Conservation (phyloP, 169 alveolate species). For the Plasmodium berghei region DNA sequence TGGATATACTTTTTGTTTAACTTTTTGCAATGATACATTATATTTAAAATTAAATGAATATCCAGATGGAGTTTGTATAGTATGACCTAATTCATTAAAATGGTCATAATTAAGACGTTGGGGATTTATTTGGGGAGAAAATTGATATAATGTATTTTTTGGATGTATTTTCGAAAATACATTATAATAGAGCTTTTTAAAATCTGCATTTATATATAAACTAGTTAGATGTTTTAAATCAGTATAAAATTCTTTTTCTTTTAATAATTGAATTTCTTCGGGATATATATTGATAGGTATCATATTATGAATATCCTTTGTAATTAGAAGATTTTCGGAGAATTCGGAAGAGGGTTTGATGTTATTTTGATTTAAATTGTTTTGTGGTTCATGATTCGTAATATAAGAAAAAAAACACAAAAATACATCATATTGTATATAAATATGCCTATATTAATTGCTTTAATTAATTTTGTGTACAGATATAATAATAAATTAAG, state of each 20-base stretch:
- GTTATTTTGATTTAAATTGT: neutral
- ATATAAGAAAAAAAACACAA: no score
- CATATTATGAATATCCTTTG: neutral
- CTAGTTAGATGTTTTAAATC: constrained; percentile 25
- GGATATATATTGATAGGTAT: neutral
- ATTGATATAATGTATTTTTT: constrained; percentile 32
- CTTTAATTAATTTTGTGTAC: no score
- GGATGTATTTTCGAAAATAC: constrained; percentile 17
- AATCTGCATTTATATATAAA: constrained; percentile 20
- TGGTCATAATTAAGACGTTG: constrained; percentile 9
- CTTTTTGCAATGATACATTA: constrained; percentile 19
- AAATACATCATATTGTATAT: no score
- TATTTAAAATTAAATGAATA: constrained; percentile 7
- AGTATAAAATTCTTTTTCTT: neutral
- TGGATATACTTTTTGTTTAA: constrained; percentile 10
- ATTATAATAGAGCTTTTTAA: constrained; percentile 18
- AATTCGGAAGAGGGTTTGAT: neutral
- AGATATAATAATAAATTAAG: no score
- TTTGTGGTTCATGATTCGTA: neutral
- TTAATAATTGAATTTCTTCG: constrained; percentile 25
- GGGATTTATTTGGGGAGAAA: constrained; percentile 6
- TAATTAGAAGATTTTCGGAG: neutral
- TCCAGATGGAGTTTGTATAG: neutral
- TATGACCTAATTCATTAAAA: neutral
- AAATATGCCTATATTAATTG: no score